Base-by-base conservation (phyloP, 2,329 filamentous ascomycete species). In the Sporothrix variecibatus region DNA sequence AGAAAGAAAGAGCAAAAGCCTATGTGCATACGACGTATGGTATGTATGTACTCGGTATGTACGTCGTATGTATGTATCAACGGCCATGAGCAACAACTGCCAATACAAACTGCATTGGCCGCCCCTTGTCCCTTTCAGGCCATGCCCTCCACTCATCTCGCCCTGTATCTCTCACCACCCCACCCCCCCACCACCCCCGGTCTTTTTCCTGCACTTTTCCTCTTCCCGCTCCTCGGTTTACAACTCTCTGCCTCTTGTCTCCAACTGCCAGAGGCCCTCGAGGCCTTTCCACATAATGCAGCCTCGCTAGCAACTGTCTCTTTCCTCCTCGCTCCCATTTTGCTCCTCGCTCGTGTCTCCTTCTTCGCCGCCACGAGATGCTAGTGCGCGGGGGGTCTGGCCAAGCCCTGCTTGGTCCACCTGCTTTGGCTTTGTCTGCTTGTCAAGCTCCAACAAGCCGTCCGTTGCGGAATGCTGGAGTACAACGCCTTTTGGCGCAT, bases 221-320 rank as follows among this genome's bases (percentile, higher is more conserved):
- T 71, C 51, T 58, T 71, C 15, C 34, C n/a, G 49, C 68, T n/a
- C 51, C 68, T 71, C 68, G 68, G 68, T 71, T 71, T 71, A 71
- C 68, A 53, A 28, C 51, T 58, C 31, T 46, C 4, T 58, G 34
- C n/a, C 51, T 58, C 31, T 20, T 40, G 38, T 46, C n/a, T 68
- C 67, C 67, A 69, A 69, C 26, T 40, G 31, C 46, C 46, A 15
- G 43, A 20, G 28, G 28, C 7, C 15, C 40, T 51, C 40, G 43
- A 20, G 28, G 28, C 7, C 15, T 56, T 51, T 56, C 28, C 65
- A 34, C 43, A 34, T 6, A 56, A 71, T 71, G 49, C 28, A 58
- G 43, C 51, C 40, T 68, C 65, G 26, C 65, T 68, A 68, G 43
- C 65, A 65, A 12, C 43, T 34, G 56, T 60, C 56, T 60, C 15